Evolutionary conservation across 352 stramenopile genomes (phyloP).

Genomic region (Pythium brassicae): DNA sequence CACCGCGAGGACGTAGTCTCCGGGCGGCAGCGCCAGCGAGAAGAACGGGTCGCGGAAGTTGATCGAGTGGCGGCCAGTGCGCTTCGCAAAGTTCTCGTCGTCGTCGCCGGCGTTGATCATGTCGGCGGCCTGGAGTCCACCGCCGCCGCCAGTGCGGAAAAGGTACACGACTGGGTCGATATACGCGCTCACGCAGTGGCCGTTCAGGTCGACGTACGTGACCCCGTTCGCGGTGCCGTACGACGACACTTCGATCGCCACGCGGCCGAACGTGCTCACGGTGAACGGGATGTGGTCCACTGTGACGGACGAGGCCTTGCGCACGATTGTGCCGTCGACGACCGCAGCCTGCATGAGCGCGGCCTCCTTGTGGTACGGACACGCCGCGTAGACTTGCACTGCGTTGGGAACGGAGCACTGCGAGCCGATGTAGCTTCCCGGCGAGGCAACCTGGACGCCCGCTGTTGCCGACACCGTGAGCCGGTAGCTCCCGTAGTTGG

Average conservation of each 20-base stretch:
- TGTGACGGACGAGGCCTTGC: constrained; percentile 29
- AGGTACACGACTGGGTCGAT: constrained; percentile 61
- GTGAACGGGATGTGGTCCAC: constrained; percentile 63
- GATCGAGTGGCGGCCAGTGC: constrained; percentile 40
- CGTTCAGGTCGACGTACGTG: constrained; percentile 57
- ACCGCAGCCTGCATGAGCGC: constrained; percentile 22
- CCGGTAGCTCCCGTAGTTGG: constrained; percentile 68
- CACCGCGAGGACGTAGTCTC: constrained; percentile 55
- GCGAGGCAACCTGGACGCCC: constrained; percentile 23
- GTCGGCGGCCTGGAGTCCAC: constrained; percentile 32
- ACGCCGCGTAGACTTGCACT: constrained; percentile 32
- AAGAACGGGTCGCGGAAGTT: constrained; percentile 76
- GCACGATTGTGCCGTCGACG: constrained; percentile 54
- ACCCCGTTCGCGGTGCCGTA: constrained; percentile 35
- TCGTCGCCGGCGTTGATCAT: constrained; percentile 54
- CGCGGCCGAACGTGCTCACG: constrained; percentile 37
- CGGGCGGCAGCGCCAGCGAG: constrained; percentile 41
- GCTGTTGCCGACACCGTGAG: constrained; percentile 43
- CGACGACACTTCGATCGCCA: constrained; percentile 56
- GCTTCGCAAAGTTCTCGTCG: constrained; percentile 54
- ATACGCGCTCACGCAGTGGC: constrained; percentile 55
- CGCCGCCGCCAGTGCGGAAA: constrained; percentile 31
- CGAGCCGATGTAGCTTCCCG: constrained; percentile 57
- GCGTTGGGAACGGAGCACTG: constrained; percentile 34
- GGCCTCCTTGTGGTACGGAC: constrained; percentile 54